Evolutionary conservation across 805 yeast species (phyloP), one percentile per base, ranked within the genome.

Genomic region (Cyberlindnera xylosilytica): DNA sequence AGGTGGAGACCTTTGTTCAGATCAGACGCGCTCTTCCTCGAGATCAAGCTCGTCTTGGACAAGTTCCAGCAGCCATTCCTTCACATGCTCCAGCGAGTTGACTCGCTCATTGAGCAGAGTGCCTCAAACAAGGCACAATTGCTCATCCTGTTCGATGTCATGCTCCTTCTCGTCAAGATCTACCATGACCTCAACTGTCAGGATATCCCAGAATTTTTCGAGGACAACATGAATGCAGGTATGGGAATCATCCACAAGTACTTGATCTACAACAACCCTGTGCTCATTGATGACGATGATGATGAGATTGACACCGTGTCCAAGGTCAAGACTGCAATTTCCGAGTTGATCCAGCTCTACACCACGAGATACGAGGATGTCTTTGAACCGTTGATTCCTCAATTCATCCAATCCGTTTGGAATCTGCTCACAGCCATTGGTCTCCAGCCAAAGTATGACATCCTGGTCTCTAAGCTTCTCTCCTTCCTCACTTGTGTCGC

Each of bases 191-290:
- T 93, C 57, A 93, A 93, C 63, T 91, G 97, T 65, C 99, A 95
- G 66, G 99, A 93, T 65, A 83, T 93, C 41, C 99, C 99, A 1
- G 99, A 90, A 64, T 93, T 91, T 60, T 93, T 93, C 61, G 99
- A 95, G 66, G 98, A 93, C 65, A 77, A 93, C 61, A 66, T 93
- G 63, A 68, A 73, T 31, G 68, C 66, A 15, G 89, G 95, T 41
- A 87, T 95, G 93, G 71, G 72, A 5, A 76, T 90, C 22, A 70
- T 90, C 52, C 95, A 88, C 61, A 86, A 85, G 64, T 91, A 90
- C 61, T 70, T 93, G 44, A 66, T 73, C 31, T 87, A 80, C 58
- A 58, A 69, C 13, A 80, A 81, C 44, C 68, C 74, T 0, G 49
- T 80, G 38, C 62, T 85, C 5, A 78, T 71, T 38, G 74, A 74